phyloP scores from a whole-genome alignment of 257 asterid genomes.

The Asclepias syriaca region DNA sequence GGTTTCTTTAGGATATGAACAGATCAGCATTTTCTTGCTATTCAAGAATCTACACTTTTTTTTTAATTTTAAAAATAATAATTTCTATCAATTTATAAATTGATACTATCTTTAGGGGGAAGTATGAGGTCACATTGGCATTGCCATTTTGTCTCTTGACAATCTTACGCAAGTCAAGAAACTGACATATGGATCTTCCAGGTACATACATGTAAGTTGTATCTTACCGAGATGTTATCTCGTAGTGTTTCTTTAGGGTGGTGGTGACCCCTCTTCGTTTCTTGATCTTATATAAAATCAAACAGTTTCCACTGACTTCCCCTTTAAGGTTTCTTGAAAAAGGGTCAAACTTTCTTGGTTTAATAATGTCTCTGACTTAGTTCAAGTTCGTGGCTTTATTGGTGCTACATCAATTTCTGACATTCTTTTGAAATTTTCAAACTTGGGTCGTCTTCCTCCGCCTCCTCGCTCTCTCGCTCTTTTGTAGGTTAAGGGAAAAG shows the following conservation, averaged over 20 bases:
- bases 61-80: no score
- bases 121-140: no score
- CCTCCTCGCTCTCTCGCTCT: not conserved
- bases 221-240: no score
- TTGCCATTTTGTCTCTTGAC: not conserved
- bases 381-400: constrained; percentile 4
- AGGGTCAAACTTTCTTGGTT: not conserved
- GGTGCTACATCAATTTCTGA: not conserved
- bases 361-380: not conserved
- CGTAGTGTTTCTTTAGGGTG: no score
- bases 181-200: no score
- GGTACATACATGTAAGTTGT: no score
- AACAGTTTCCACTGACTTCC: not conserved
- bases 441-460: not conserved
- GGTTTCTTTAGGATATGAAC: not conserved
- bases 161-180: no score
- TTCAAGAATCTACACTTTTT: not conserved
- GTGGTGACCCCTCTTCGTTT: no score
- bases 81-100: no score
- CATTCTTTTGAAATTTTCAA: not conserved
- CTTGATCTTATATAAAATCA: not conserved
- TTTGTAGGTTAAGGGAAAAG: not conserved
- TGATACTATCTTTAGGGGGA: no score
- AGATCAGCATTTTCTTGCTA: not conserved
- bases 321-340: not conserved